Percentiles rank a stretch among this genome's conserved stretches.
Conservation (phyloP, 805 yeast genomes). For the Yarrowia deformans region DNA sequence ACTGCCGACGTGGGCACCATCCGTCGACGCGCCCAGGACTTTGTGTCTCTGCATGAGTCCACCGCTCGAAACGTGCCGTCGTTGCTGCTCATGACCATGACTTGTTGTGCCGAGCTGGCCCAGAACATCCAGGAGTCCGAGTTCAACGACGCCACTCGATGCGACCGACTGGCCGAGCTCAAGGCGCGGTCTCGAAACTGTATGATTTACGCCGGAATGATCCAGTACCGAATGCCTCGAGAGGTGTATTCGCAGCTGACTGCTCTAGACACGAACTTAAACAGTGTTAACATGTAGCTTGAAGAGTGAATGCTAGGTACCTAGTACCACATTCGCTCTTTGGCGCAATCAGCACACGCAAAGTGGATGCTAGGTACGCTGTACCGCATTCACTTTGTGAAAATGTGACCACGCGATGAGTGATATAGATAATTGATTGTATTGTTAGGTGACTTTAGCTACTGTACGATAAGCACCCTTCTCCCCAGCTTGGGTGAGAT, state of each 20-base stretch:
- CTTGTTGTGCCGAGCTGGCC: constrained; percentile 68
- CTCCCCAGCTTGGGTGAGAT: too few species aligned
- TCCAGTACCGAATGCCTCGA: constrained; percentile 80
- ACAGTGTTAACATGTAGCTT: constrained; percentile 12
- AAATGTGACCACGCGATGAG: too few species aligned
- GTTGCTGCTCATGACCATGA: constrained; percentile 80
- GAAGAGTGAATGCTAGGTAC: too few species aligned
- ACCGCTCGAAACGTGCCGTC: constrained; percentile 82
- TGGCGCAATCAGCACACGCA: too few species aligned
- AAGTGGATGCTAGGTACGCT: too few species aligned
- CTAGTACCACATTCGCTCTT: too few species aligned
- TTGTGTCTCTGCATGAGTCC: constrained; percentile 68
- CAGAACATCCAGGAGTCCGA: constrained; percentile 50
- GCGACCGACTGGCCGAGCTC: constrained; percentile 63
- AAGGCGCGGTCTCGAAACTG: constrained; percentile 78
- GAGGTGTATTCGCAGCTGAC: constrained; percentile 78
- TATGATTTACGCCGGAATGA: constrained; percentile 94
- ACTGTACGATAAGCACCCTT: too few species aligned
- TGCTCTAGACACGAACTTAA: constrained; percentile 58
- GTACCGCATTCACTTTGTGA: too few species aligned
- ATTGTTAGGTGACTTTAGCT: too few species aligned
- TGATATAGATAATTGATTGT: not conserved
- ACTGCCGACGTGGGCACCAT: constrained; percentile 59
- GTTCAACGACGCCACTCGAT: constrained; percentile 57
- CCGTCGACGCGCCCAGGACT: constrained; percentile 73